Base-by-base conservation (phyloP, 306 rosid species). In the Crotalaria pallida region DNA sequence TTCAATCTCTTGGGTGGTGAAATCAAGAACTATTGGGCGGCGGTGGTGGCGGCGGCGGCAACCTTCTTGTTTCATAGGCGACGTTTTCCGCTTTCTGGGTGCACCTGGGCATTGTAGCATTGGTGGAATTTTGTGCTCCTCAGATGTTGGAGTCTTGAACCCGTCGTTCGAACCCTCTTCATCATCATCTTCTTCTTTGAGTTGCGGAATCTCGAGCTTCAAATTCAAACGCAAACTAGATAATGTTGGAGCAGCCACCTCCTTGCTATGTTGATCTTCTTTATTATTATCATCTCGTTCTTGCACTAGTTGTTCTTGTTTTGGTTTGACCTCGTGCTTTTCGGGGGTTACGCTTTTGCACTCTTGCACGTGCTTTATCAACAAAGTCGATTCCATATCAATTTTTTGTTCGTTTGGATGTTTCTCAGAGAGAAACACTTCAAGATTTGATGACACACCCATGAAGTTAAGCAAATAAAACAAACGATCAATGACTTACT, bases 71-170 rank as follows among this genome's bases (percentile, higher is more conserved):
- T 91, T 91, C 60, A 0, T 31, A 5, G 36, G 11, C 10, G 18
- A 40, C 0, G 84, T 40, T 74, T 85, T 88, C n/a, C 85, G 87
- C 71, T 88, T 88, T 73, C 84, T 82, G 8, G 96, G 96, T 40
- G 96, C 89, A 63, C 84, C 83, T 3, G 97, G 96, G n/a, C 89
- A 89, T 12, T 43, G 55, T 3, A 70, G 75, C 13, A 3, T 23
- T 26, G 19, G 55, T 2, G 76, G 85, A 57, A 85, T 85, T 41
- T 62, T 83, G 72, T 77, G 81, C n/a, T 83, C 85, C 29, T 13
- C 12, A 4, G 87, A 71, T 1, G 88, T 91, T 10, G 96, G 97
- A 69, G 97, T 91, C 84, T 77, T 85, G 82, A 85, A 62, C 24
- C 92, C 96, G 2, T 83, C 87, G 3, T 49, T 19, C 1, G 24